Evolutionary conservation across 768 basidiomycete species (phyloP).

Genomic region (Strobilomyces echinocephalus): DNA sequence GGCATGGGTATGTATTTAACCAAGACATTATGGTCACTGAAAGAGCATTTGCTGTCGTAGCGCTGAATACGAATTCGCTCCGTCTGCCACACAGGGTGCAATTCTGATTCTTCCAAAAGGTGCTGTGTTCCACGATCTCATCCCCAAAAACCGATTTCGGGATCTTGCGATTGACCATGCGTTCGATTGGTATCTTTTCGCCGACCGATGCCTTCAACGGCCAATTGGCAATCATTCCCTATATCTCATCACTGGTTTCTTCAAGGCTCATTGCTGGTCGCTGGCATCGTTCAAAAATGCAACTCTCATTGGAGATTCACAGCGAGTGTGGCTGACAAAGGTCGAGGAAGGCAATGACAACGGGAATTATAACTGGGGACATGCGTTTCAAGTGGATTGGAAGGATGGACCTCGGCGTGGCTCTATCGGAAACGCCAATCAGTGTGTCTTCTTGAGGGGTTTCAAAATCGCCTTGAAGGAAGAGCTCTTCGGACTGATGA

Average conservation of each 20-base stretch:
- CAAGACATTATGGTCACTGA: neutral
- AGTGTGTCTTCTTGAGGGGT: neutral
- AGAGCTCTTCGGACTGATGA: neutral
- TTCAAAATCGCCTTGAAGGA: neutral
- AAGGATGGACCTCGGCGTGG: neutral
- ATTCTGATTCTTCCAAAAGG: conserved; percentile 29
- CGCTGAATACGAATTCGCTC: neutral
- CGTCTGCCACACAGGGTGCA: conserved; percentile 18
- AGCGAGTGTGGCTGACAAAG: neutral
- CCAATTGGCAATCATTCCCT: neutral
- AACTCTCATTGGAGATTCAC: neutral
- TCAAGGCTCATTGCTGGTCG: neutral
- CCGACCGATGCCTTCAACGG: too few species aligned
- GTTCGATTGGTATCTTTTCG: conserved; percentile 20
- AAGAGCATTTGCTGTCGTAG: neutral
- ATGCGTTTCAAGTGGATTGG: neutral
- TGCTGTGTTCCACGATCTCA: conserved; percentile 14
- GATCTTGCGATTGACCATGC: conserved; percentile 14
- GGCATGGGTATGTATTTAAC: too few species aligned
- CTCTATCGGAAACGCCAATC: neutral
- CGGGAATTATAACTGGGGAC: neutral
- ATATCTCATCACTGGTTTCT: neutral
- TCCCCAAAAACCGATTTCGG: conserved; percentile 5
- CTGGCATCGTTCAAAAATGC: neutral
- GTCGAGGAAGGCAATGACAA: neutral